Percentiles rank a stretch among this genome's conserved stretches.
These are phyloP conservation scores for Galeopsis tetrahit DNA, from an alignment of 257 asterid species.

Conservation along the genomic window DNA sequence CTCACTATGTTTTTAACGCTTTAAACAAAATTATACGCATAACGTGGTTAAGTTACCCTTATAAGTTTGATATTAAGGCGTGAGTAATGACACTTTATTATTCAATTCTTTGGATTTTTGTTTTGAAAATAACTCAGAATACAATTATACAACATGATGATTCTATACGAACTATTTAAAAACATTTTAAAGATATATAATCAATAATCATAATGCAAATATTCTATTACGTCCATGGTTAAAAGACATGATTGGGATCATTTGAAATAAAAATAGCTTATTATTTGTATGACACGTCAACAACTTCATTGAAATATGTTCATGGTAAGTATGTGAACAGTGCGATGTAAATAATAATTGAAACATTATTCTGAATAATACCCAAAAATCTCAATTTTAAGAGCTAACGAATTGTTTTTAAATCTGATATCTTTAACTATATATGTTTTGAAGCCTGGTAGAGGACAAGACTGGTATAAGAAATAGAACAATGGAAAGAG, in stretches of 20 bases:
- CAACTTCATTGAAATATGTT: background rate
- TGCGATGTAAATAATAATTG: too few relatives aligned
- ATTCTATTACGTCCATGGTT: background rate
- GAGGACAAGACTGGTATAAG: too few relatives aligned
- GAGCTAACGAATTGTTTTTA: background rate
- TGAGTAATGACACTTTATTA: too few relatives aligned
- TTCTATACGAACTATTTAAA: too few relatives aligned
- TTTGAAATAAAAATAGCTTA: background rate
- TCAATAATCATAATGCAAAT: background rate
- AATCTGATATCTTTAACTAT: background rate
- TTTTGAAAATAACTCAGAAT: background rate
- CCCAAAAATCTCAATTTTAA: background rate
- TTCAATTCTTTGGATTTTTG: background rate
- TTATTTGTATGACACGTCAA: background rate
- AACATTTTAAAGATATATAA: background rate
- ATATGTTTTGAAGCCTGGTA: background rate
- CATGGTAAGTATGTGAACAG: too few relatives aligned
- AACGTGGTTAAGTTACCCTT: too few relatives aligned
- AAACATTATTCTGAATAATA: background rate
- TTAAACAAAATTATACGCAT: too few relatives aligned
- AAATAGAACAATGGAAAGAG: background rate
- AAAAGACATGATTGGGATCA: background rate
- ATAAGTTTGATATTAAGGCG: too few relatives aligned
- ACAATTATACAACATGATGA: background rate
- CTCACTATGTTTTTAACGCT: too few relatives aligned